phyloP scores from a whole-genome alignment of 2,329 filamentous ascomycete species.

The Fusarium sp. region DNA sequence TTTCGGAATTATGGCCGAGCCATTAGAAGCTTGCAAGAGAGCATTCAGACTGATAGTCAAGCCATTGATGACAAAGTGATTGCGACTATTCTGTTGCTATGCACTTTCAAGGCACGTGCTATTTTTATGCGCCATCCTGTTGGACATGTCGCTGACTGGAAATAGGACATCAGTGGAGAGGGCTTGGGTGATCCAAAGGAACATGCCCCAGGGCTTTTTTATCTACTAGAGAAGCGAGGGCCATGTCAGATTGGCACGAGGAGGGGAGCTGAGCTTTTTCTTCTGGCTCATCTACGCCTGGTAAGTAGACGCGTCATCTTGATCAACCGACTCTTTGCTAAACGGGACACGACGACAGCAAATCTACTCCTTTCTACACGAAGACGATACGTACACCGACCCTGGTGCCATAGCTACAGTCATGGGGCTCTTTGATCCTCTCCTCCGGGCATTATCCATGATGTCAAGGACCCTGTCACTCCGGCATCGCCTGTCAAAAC shows the following conservation, averaged over 20 bases:
- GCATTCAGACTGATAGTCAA: slow-evolving; percentile 40
- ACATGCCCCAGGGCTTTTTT: slow-evolving; percentile 50
- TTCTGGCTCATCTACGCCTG: slow-evolving; percentile 46
- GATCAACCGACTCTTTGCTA: background rate
- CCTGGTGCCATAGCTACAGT: slow-evolving; percentile 46
- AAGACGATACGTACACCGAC: slow-evolving; percentile 48
- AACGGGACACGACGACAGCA: slow-evolving; percentile 34
- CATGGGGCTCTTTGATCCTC: slow-evolving; percentile 47
- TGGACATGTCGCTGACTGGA: slow-evolving; percentile 1
- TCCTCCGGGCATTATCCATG: slow-evolving; percentile 46
- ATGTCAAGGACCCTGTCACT: slow-evolving; percentile 44
- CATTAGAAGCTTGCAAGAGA: slow-evolving; percentile 45
- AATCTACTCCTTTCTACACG: slow-evolving; percentile 49
- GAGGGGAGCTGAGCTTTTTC: slow-evolving; percentile 46
- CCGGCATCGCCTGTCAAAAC: slow-evolving; percentile 23
- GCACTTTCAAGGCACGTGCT: slow-evolving; percentile 43
- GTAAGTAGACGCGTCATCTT: slow-evolving; percentile 29
- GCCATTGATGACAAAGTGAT: slow-evolving; percentile 48
- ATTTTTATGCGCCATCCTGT: background rate
- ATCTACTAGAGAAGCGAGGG: slow-evolving; percentile 49
- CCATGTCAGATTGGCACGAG: slow-evolving; percentile 47
- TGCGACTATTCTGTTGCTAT: slow-evolving; percentile 47
- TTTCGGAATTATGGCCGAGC: slow-evolving; percentile 46
- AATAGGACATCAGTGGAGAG: slow-evolving; percentile 50
- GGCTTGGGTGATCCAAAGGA: slow-evolving; percentile 44